Evolutionary conservation across 2,329 filamentous ascomycete species (phyloP), one percentile per base, ranked within the genome.

Genomic region (Fusarium sp.): DNA sequence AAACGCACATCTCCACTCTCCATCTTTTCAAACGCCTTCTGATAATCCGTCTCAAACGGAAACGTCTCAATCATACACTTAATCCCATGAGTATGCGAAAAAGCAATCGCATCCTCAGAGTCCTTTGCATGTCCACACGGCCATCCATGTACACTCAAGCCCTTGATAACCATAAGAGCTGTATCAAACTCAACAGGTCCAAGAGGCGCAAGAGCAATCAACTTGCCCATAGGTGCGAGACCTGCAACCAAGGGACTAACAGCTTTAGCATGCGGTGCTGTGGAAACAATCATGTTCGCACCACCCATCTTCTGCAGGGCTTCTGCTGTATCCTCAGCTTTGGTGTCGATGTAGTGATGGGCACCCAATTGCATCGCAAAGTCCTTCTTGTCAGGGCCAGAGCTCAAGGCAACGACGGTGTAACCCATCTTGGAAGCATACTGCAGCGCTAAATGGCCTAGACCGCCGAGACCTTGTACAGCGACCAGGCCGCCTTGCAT

Each of bases 391-490:
- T 82, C 84, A 62, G 88, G 84, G 8, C 89, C 88, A 0, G 87
- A 87, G 8, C 88, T 91, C 57, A 94, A 84, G 1, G 91, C 92
- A 3, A 89, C 88, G 5, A 92, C 88, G 55, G 87, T 85, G 80
- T 91, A 94, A 12, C 92, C 92, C 91, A 94, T 93, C 79, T 89
- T 89, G 49, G 83, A 83, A 2, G 91, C 91, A 76, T 90, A 94
- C 77, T 94, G 91, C 34, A 94, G 88, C 0, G 91, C 92, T 30
- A 94, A 78, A 77, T 94, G 92, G 4, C 92, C 92, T 1, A 94
- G 84, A 1, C 92, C 92, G 47, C 94, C 89, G 9, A 95, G 83
- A 12, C 92, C 93, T 68, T 94, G 89, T 32, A 90, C 75, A 12
- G 86, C 87, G 1, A 89, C 83, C 0, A 84, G 65, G 18, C 80